Percentiles rank a stretch among this genome's conserved stretches.
Conservation (phyloP, 345 rosid species). For the Pugionium cornutum region DNA sequence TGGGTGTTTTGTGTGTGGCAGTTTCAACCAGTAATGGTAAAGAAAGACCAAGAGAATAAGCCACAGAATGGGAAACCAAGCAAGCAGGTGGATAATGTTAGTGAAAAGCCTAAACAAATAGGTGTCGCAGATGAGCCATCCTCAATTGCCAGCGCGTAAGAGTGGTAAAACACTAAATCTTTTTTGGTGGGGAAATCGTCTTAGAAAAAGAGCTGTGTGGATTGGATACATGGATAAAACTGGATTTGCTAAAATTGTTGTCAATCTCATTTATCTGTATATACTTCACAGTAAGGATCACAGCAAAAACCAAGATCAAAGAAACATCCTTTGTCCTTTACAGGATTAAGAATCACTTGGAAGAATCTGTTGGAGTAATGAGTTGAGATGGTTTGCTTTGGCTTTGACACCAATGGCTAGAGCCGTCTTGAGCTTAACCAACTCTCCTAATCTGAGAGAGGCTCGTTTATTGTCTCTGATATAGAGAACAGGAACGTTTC, state of each 20-base stretch:
- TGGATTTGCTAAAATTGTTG: not conserved
- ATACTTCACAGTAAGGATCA: slow-evolving; percentile 25
- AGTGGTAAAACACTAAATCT: slow-evolving; percentile 1
- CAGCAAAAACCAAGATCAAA: slow-evolving; percentile 10
- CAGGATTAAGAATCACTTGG: slow-evolving; percentile 12
- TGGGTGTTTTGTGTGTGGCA: slow-evolving; percentile 32
- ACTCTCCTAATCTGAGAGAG: slow-evolving; percentile 65
- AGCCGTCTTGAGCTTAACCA: slow-evolving; percentile 69
- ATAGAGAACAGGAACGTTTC: slow-evolving; percentile 57
- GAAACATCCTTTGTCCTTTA: slow-evolving; percentile 2
- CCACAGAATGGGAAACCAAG: slow-evolving; percentile 51
- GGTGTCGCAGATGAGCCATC: slow-evolving; percentile 60
- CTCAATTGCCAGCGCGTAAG: slow-evolving; percentile 46
- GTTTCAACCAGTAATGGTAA: slow-evolving; percentile 88
- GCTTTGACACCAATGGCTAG: slow-evolving; percentile 67
- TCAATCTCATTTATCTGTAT: slow-evolving; percentile 33
- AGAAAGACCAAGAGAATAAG: slow-evolving; percentile 61
- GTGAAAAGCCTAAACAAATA: slow-evolving; percentile 44
- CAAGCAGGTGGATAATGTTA: slow-evolving; percentile 52
- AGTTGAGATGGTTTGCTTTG: slow-evolving; percentile 53
- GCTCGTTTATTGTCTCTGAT: slow-evolving; percentile 61
- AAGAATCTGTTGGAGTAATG: slow-evolving; percentile 46
- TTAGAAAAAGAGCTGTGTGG: slow-evolving; percentile 4
- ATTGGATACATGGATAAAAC: not conserved
- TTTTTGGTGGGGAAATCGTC: slow-evolving; percentile 21